Evolutionary conservation across 768 basidiomycete species (phyloP), one percentile per base, ranked within the genome.

Genomic region (Mycena capillaripes): DNA sequence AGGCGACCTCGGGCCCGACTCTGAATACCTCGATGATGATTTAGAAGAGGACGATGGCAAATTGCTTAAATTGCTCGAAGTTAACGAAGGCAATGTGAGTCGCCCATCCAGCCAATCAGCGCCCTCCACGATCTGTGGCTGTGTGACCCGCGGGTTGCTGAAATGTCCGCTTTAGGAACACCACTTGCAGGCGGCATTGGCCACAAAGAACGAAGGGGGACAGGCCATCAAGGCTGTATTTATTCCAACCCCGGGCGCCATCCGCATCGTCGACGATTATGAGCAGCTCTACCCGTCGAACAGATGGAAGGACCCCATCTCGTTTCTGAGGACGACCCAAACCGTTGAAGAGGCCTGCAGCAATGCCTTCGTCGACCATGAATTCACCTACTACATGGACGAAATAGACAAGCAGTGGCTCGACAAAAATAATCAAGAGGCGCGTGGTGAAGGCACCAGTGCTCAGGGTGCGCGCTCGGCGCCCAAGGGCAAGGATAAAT

Each of bases 351-450:
- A 97, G 75, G 85, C 89, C 11, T 85, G 87, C 75, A 80, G 81
- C 5, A 86, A 84, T 73, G 90, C 89, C 14, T 88, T 96, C 67
- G 83, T 89, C 36, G 91, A 93, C 75, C 66, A 71, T 21, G 93
- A 93, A 0, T 93, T 93, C 82, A 91, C 92, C 2, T 98, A 99
- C 79, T 95, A 91, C 74, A 95, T 98, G 94, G 97, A 99, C 77
- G 98, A 99, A 81, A 92, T 93, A 21, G 97, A 99, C 84, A 91
- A 93, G 77, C 93, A 94, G 74, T 99, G 97, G 97, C 88, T 99
- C 36, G 93, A 95, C 76, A 93, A 91, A 82, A 96, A 95, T 78
- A 98, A 98, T 77, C 92, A 93, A 78, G 90, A 93, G 67, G 95
- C 94, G 2, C 88, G 93, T 17, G 95, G 93, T 21, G 95, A 96